A percentile compares a stretch with the other conserved stretches of the same genome.
phyloP scores from a whole-genome alignment of 192 early-diverging fungal species.

The Coemansia sp. region DNA sequence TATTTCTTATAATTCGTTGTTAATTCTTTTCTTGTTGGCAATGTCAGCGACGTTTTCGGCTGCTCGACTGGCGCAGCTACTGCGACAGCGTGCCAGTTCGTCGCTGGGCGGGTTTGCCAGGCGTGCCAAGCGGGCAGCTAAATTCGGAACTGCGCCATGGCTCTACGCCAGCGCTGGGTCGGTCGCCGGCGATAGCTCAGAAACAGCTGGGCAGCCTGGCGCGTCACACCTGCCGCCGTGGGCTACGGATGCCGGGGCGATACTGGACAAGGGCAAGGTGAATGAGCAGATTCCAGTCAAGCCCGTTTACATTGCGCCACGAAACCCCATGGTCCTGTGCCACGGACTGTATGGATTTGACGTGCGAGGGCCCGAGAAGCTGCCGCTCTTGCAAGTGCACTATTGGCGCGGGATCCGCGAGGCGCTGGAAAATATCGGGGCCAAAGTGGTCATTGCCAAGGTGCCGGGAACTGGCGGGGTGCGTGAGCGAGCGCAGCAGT shows the following conservation, averaged over 20 bases:
- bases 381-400: slow-evolving; percentile 81
- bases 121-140: slow-evolving; percentile 21
- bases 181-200: background rate
- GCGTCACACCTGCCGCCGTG: background rate
- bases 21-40: background rate
- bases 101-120: slow-evolving; percentile 18
- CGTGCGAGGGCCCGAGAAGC: slow-evolving; percentile 69
- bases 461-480: slow-evolving; percentile 76
- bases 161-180: slow-evolving; percentile 34
- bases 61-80: slow-evolving; percentile 28
- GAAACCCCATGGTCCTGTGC: slow-evolving; percentile 80
- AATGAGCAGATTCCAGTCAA: slow-evolving; percentile 56
- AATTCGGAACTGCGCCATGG: slow-evolving; percentile 32
- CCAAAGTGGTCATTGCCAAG: slow-evolving; percentile 75
- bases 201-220: background rate
- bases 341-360: slow-evolving; percentile 93
- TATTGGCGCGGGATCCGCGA: slow-evolving; percentile 84
- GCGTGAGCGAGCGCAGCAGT: slow-evolving; percentile 69
- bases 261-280: slow-evolving; percentile 27
- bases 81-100: slow-evolving; percentile 22
- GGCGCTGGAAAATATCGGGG: slow-evolving; percentile 74
- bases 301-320: slow-evolving; percentile 70
- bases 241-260: background rate
- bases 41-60: slow-evolving; percentile 43
- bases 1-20: background rate